Evolutionary conservation across 176 grass and related monocot genomes (phyloP), one percentile per base, ranked within the genome.

Genomic region (Carex pumila): DNA sequence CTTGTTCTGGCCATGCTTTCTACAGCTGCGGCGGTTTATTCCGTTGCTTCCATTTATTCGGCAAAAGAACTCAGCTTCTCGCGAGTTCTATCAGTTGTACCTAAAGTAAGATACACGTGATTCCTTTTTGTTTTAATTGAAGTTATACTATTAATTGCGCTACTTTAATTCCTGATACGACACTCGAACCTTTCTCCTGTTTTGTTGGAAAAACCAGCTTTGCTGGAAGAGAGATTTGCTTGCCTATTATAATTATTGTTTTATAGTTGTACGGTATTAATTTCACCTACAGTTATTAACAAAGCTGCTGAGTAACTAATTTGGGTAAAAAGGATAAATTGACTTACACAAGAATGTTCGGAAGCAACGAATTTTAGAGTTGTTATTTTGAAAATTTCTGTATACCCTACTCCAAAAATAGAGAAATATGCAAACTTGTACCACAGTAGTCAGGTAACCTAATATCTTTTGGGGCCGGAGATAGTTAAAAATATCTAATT

Each of bases 31-130:
- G 88, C 89, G 18, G 93, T 98, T 90, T 98, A 91, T 87, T 89
- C 93, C 67, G 93, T 98, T 77, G 96, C 93, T 1, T 95, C 93
- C 86, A 65, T 95, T 84, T 98, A 98, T 90, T 90, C 96, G 69
- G 86, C 88, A 61, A 94, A 94, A 81, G 89, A 92, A 2, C 93
- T 98, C 81, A 31, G 92, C 85, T 95, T 98, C 92, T 87, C 93
- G 3, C 31, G 87, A 2, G 96, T 98, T 3, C 86, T 98, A 70
- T 87, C 91, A 78, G 96, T 98, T 32, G 96, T 98, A 19, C 96
- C 96, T 0, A 90, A 83, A 63, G 81, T 83, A 68, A 10, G 60
- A 55, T 50, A 45, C 43, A 32, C 12, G 22, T 36, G 21, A 5
- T 67, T 45, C 80, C 32, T 57, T 54, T 80, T 57, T 55, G 50